Evolutionary conservation across 441 rosid species (phyloP), one percentile per base, ranked within the genome.

Genomic region (Gossypium trilobum): DNA sequence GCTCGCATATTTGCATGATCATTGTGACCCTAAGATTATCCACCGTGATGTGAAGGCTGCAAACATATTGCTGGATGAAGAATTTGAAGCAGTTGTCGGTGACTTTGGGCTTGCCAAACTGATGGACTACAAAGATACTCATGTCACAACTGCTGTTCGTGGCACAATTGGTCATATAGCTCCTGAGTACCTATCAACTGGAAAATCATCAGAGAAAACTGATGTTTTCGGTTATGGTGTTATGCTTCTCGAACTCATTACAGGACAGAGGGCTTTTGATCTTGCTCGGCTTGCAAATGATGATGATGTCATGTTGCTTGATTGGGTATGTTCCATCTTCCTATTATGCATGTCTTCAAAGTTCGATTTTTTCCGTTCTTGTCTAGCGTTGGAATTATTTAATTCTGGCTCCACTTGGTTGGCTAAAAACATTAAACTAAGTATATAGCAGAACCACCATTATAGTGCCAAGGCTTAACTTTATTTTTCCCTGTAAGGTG

Each of bases 21-120:
- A 89, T 77, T 89, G 91, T 68, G 89, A 84, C 74, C 93, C 93
- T 0, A 89, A 87, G 83, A 89, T 89, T 73, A 89, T 89, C 50
- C 93, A 89, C 73, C 87, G 93, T 76, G 91, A 87, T 82, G 93
- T 89, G 65, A 89, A 89, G 80, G 93, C 93, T 75, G 93, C 93
- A 60, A 89, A 89, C 76, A 89, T 89, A 66, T 78, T 89, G 78
- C 79, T 89, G 79, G 93, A 89, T 72, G 91, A 87, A 74, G 91
- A 89, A 44, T 89, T 78, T 75, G 93, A 89, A 84, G 93, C 93
- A 1, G 93, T 89, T 46, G 91, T 89, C 2, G 91, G 93, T 25
- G 93, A 89, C 36, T 89, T 89, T 72, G 93, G 93, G 65, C 84
- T 89, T 55, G 91, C 93, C 64, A 89, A 84, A 79, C 93, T 89